A percentile compares a stretch with the other conserved stretches of the same genome.
Conservation (phyloP, 371 early-diverging fungal genomes). For the Ordospora colligata region DNA sequence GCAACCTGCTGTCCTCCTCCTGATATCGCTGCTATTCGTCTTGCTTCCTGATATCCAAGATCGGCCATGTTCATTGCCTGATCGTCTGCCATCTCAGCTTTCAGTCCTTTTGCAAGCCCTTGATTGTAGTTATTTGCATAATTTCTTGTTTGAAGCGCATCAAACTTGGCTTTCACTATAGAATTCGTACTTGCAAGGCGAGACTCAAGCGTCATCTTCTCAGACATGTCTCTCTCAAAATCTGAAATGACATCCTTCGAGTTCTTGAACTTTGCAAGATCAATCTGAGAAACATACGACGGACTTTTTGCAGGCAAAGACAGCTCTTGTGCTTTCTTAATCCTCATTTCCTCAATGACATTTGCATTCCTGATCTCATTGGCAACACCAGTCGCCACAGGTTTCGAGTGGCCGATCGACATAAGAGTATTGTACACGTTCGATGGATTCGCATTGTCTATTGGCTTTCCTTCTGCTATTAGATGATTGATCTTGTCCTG, state of each 20-base stretch:
- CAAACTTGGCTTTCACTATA: conserved; percentile 4
- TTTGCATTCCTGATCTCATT: conserved; percentile 1
- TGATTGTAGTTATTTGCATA: conserved; percentile 10
- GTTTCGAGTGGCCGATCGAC: background rate
- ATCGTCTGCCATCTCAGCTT: background rate
- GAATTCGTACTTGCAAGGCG: background rate
- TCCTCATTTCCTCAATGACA: background rate
- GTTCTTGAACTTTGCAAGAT: background rate
- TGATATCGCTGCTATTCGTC: conserved; percentile 8
- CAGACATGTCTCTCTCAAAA: background rate
- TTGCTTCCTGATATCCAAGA: conserved; percentile 4
- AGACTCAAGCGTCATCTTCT: conserved; percentile 2
- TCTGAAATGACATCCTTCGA: background rate
- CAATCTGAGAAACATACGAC: background rate
- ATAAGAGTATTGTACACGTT: background rate
- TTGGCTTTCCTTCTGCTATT: background rate
- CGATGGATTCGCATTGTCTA: background rate
- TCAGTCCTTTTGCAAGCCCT: background rate
- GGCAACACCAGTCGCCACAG: background rate
- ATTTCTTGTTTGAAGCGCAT: background rate
- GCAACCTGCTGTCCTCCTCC: conserved; percentile 10
- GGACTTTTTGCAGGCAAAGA: background rate
- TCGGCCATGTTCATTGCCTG: background rate
- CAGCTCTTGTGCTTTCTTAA: background rate
- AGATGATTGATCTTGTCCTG: background rate